Evolutionary conservation across 2,329 filamentous ascomycete species (phyloP).

Genomic region (Epichloe coenophiala): DNA sequence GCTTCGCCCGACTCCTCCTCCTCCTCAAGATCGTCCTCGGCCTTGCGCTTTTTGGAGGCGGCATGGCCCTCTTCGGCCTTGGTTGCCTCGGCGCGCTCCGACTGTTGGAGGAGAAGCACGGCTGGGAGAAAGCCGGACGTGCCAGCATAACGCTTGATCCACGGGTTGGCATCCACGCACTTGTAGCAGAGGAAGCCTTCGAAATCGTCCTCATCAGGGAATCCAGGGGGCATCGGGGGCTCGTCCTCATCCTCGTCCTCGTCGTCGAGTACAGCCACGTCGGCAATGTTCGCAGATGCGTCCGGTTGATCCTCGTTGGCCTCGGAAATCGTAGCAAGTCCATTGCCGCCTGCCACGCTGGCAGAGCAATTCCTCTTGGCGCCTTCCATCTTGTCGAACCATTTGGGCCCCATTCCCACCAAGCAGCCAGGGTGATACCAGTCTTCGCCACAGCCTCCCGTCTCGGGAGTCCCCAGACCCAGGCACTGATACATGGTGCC

Average conservation of each 20-base stretch:
- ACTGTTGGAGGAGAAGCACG: conserved; percentile 37
- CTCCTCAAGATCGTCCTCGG: conserved; percentile 35
- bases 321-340: conserved; percentile 37
- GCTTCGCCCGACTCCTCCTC: conserved; percentile 15
- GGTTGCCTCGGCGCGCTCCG: neutral
- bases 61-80: conserved; percentile 1
- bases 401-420: conserved; percentile 63
- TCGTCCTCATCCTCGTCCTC: conserved; percentile 31
- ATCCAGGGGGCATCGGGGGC: conserved; percentile 64
- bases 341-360: conserved; percentile 6
- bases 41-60: conserved; percentile 51
- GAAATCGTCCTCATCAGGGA: conserved; percentile 80
- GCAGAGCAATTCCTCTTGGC: conserved; percentile 17
- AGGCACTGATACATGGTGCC: conserved; percentile 98
- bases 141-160: conserved; percentile 82
- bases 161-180: conserved; percentile 74
- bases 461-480: conserved; percentile 64
- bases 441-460: conserved; percentile 87
- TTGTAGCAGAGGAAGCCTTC: conserved; percentile 89
- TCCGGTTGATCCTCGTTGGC: conserved; percentile 24
- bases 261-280: conserved; percentile 26
- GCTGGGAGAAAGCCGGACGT: conserved; percentile 66
- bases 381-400: conserved; percentile 43
- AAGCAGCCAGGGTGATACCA: conserved; percentile 96
- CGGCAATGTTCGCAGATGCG: conserved; percentile 8